Conservation (phyloP, 2,329 filamentous ascomycete genomes). For the Sclerotinia borealis region DNA sequence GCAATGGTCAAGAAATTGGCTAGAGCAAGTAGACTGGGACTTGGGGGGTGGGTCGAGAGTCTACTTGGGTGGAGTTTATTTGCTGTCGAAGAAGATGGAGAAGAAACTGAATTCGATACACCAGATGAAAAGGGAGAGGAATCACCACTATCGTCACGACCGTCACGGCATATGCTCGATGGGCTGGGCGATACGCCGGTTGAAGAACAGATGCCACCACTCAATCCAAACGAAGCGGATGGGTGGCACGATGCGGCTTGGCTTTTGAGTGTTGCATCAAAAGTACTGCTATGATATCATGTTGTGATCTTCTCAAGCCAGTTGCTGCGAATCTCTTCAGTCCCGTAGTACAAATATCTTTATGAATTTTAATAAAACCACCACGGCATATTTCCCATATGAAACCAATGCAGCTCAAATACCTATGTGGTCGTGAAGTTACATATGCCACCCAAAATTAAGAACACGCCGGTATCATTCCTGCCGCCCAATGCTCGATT, state of each 20-base stretch:
- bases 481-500: not conserved
- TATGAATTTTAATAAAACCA: conserved; percentile 7
- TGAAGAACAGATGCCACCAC: conserved; percentile 43
- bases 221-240: conserved; percentile 47
- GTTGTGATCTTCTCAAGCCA: not conserved
- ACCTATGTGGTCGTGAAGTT: not conserved
- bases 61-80: conserved; percentile 57
- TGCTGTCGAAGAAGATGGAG: conserved; percentile 54
- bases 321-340: not conserved
- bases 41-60: conserved; percentile 54
- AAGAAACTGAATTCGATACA: conserved; percentile 40
- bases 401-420: not conserved
- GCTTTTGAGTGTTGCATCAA: conserved; percentile 55
- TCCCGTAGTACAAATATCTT: not conserved
- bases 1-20: conserved; percentile 52
- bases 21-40: conserved; percentile 44
- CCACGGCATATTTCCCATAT: not conserved
- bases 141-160: conserved; percentile 25
- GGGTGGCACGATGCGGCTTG: conserved; percentile 64
- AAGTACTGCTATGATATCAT: conserved; percentile 24
- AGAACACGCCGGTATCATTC: not conserved
- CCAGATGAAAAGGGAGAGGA: conserved; percentile 35
- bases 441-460: not conserved
- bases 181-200: conserved; percentile 30
- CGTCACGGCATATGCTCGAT: conserved; percentile 19